These are phyloP conservation scores for Fusarium subglutinans DNA, from an alignment of 2,329 filamentous ascomycete species.

Conservation along the genomic window DNA sequence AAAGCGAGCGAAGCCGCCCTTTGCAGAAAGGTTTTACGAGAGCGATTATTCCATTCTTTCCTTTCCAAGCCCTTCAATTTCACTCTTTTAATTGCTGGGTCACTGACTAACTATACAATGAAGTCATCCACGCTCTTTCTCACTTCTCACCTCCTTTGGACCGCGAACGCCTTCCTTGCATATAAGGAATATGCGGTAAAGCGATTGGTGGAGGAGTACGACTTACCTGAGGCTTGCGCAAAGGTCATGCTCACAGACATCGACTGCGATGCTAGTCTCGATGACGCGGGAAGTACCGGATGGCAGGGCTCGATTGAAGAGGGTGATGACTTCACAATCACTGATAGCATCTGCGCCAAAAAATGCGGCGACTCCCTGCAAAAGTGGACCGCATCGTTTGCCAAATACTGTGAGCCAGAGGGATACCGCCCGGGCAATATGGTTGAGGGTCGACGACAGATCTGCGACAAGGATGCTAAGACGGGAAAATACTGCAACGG, in stretches of 20 bases:
- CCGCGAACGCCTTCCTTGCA: neutral
- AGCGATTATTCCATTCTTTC: neutral
- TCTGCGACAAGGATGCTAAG: slow-evolving; percentile 8
- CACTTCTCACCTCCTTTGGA: accelerated
- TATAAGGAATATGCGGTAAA: neutral
- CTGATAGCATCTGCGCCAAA: neutral
- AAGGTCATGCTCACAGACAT: neutral
- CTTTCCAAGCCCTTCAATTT: neutral
- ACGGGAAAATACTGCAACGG: neutral
- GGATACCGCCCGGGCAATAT: neutral
- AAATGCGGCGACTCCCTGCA: neutral
- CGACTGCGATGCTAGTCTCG: neutral
- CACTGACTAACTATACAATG: accelerated
- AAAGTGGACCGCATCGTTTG: neutral
- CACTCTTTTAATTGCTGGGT: neutral
- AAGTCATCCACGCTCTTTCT: neutral
- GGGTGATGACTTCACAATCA: neutral
- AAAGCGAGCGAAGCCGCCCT: neutral
- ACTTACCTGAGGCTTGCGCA: neutral
- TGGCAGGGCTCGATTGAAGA: neutral
- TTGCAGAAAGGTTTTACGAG: accelerated
- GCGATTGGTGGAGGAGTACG: neutral
- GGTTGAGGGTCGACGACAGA: neutral
- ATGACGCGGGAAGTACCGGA: neutral
- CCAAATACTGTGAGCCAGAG: neutral